Evolutionary conservation across 176 grass and related monocot species (phyloP), one percentile per base, ranked within the genome.

Genomic region (Oryza longistaminata): DNA sequence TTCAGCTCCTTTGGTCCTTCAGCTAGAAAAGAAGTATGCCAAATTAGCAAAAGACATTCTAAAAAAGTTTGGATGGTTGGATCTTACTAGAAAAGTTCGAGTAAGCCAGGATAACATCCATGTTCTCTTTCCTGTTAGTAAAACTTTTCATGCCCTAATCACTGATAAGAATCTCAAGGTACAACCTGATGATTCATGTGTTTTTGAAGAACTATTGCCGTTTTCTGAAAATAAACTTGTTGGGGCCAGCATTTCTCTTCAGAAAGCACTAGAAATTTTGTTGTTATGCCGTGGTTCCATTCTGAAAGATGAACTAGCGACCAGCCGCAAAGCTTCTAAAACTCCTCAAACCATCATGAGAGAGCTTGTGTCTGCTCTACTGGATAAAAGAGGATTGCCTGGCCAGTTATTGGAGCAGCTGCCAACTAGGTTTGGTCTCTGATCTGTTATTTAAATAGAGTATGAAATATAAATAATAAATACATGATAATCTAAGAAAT

Each of bases 61-160:
- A 9, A 98, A 95, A 91, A 90, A 73, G 46, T 95, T 91, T 82
- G 91, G 87, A 79, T 98, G 87, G 89, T 82, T 98, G 89, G 96
- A 98, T 81, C 77, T 88, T 81, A 82, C 88, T 81, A 98, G 96
- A 78, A 98, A 98, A 85, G 96, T 93, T 87, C 76, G 74, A 87
- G 78, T 89, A 35, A 85, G 77, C 82, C 70, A 79, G n/a, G 87
- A 93, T 89, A 92, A 90, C 49, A 31, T 66, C 44, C 26, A 91
- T 85, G 81, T 98, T 74, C 70, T 83, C 55, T 93, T 95, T 46
- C 93, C 96, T 66, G 81, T 95, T 82, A 95, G 42, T 77, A 81
- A 62, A 73, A 69, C 21, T 24, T 90, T 98, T 82, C 45, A 66
- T 83, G 62, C n/a, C 82, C 64, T 98, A 29, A 46, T 87, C 15